Base-by-base conservation (phyloP, 2,329 filamentous ascomycete species). In the Venturia carpophila region DNA sequence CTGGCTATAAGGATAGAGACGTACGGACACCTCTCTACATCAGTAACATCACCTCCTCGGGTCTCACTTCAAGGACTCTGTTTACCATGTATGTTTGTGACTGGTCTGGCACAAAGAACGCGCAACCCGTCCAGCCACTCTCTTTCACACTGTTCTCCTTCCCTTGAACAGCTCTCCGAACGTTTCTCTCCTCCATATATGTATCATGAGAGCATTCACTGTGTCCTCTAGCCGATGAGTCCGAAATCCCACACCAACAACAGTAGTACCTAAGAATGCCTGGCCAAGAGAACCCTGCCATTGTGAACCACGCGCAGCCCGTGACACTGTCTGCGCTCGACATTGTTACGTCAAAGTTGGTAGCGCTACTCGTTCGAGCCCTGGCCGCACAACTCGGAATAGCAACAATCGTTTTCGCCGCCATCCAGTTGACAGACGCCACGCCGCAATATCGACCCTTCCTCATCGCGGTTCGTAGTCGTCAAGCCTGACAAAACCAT, bases 401-500 rank as follows among this genome's bases (percentile, higher is more conserved):
- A 34, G 24, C 52, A 37, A 37, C 52, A 37, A 58, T 37, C 15
- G 9, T 58, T 2, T 13, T 58, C 27, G 30, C 52, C 1, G 27
- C 27, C n/a, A 34, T 58, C 27, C 30, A 34, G 10, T 6, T 58
- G 52, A 34, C 30, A 15, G 19, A 37, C 30, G 17, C 19, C 27
- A 37, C 30, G 52, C 15, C 27, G 30, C 52, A 34, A 37, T 58
- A 58, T 27, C 27, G 30, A 37, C 17, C 52, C 6, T 58, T 58
- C 19, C 52, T 58, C 52, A 58, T 58, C 27, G 52, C 52, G 19
- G 52, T 58, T n/a, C 52, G 52, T 58, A n/a, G 13, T 27, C 9
- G 4, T 6, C 1, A 9, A 27, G 27, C 7, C 13, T 10, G n/a
- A 24, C 21, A 17, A 17, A 3, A 34, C 30, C 30, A 3, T 6